A percentile compares a stretch with the other conserved stretches of the same genome.
Evolutionary conservation across 73 alveolate genomes (phyloP).

Genomic region (Paramecium biaurelia): DNA sequence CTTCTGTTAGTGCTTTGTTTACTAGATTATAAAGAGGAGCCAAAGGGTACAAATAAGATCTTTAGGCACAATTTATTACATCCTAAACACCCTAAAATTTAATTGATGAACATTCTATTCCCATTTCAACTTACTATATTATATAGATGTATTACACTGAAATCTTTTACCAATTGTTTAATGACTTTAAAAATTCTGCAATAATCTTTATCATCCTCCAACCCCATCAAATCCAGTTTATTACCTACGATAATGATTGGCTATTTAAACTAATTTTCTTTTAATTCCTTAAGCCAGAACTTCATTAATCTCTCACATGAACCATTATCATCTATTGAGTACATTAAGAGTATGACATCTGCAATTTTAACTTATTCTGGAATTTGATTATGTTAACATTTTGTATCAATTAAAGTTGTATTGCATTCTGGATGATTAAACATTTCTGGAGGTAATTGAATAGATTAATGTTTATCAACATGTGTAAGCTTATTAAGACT

Average conservation of each 20-base stretch:
- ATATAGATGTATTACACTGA: neutral
- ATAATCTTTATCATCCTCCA: neutral
- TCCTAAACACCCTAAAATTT: neutral
- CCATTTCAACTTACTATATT: conserved; percentile 56
- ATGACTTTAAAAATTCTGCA: conserved; percentile 25
- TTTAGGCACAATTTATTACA: conserved; percentile 61
- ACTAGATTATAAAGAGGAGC: conserved; percentile 49
- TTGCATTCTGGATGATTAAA: neutral
- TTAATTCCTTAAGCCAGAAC: neutral
- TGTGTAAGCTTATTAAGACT: neutral
- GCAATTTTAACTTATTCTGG: conserved; percentile 37
- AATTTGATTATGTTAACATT: neutral
- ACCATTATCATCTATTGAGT: neutral
- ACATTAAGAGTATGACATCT: conserved; percentile 19
- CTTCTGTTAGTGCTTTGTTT: conserved; percentile 10
- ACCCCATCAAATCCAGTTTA: neutral
- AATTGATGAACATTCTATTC: conserved; percentile 59
- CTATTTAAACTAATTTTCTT: neutral
- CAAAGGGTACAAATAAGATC: conserved; percentile 50
- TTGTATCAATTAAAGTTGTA: conserved; percentile 4
- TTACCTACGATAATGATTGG: conserved; percentile 30
- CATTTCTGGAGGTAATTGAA: conserved; percentile 26
- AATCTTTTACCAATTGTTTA: conserved; percentile 10
- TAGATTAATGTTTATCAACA: neutral
- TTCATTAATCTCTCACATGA: neutral